phyloP scores from a whole-genome alignment of 257 asterid genomes.

The Ligustrum vulgare region DNA sequence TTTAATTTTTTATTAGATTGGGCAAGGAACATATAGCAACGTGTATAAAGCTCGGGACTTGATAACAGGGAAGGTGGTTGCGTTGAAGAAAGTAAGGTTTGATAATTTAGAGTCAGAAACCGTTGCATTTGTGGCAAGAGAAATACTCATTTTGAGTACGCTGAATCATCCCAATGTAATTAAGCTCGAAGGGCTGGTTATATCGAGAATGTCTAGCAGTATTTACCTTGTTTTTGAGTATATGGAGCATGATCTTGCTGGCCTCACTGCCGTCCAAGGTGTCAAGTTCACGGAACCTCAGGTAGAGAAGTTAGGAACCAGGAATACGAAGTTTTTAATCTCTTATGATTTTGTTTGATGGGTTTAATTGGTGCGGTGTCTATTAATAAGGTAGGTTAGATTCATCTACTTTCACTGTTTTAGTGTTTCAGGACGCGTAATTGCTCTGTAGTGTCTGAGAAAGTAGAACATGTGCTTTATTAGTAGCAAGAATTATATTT shows the following conservation, averaged over 20 bases:
- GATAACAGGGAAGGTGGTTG: conserved; percentile 85
- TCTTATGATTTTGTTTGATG: conserved; percentile 11
- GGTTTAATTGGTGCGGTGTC: conserved; percentile 5
- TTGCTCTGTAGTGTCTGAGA: not conserved
- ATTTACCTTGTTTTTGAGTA: conserved; percentile 87
- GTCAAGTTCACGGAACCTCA: conserved; percentile 72
- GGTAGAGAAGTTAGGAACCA: conserved; percentile 39
- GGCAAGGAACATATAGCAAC: conserved; percentile 95
- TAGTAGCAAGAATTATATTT: no score
- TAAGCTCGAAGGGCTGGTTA: conserved; percentile 85
- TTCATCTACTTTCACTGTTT: conserved; percentile 6
- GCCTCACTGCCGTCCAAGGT: conserved; percentile 70
- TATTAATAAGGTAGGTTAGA: not conserved
- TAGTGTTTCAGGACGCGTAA: conserved; percentile 2
- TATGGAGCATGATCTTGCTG: conserved; percentile 98
- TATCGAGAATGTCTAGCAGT: conserved; percentile 85
- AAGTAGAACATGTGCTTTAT: not conserved
- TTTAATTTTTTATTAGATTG: conserved; percentile 45
- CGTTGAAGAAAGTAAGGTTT: conserved; percentile 84
- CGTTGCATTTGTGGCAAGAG: conserved; percentile 82
- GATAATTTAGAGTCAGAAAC: conserved; percentile 79
- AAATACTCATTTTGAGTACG: conserved; percentile 63
- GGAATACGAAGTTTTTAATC: not conserved
- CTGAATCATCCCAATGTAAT: conserved; percentile 89
- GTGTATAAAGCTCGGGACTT: conserved; percentile 88